Evolutionary conservation across 768 basidiomycete genomes (phyloP), one percentile per base, ranked within the genome.

Genomic region (Kwoniella pini): DNA sequence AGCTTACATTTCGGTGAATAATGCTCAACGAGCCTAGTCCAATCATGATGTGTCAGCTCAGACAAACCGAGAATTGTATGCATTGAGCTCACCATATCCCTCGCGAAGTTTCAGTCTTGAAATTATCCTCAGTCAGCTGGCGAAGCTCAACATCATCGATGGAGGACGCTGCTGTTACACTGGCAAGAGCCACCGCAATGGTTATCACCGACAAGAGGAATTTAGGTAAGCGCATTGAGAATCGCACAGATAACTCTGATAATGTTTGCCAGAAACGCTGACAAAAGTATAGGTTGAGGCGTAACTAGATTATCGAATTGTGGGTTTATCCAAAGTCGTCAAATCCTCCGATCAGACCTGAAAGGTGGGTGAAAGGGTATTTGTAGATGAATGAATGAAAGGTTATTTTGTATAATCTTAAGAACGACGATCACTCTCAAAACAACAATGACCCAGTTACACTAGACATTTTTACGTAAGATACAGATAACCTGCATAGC

Each of bases 1-100:
- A 40, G 49, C 70, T 62, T 28, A 77, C 93, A 96, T 71, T 86
- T 87, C 0, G 93, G 93, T 0, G 90, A 92, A 75, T 85, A 96
- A 77, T 89, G 88, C 69, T 95, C 91, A 49, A 95, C 81, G 60
- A 94, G 86, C 86, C 86, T 81, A 54, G n/a, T n/a, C n/a, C n/a
- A 13, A 52, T 21, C 26, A 36, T 17, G 48, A 50, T 31, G 48
- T n/a, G 21, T 31, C 26, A 36, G 38, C 40, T 9, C 28, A 31
- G 36, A 36, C 26, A 9, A 3, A 43, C 19, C 5, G n/a, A n/a
- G n/a, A n/a, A n/a, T n/a, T 19, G 30, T 11, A 22, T n/a, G n/a
- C n/a, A n/a, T 40, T 26, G 24, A 17, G 60, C 76, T 60, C 33
- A 79, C 80, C 80, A 80, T 49, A 79, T 28, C 9, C 80, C 79